Evolutionary conservation across 2,329 filamentous ascomycete species (phyloP), one percentile per base, ranked within the genome.

Genomic region (Emergomyces africanus): DNA sequence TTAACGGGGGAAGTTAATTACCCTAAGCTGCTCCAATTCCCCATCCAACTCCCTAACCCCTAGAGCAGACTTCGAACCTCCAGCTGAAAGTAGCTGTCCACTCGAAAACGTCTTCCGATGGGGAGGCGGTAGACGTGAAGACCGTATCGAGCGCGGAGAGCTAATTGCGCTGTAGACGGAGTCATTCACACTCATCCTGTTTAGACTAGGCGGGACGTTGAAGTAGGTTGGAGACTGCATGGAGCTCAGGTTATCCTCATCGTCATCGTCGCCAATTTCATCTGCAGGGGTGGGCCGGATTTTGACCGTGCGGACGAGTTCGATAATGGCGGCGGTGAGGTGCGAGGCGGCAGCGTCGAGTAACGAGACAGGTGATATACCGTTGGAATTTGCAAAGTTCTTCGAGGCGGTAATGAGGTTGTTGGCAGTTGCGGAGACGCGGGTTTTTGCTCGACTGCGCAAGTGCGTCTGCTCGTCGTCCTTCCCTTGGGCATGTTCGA

Each of bases 401-500:
- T 95, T 96, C 39, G 89, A 87, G 1, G 92, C 90, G 2, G 92
- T 97, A 67, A 97, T 96, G 60, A 99, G 79, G 68, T 92, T 94
- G 78, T 97, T 97, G 54, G 94, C 91, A 1, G 92, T 95, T 2
- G 87, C 87, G n/a, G 90, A 95, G 2, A 97, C 87, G 60, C 87
- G 86, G 55, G 83, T 81, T 73, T 89, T 95, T 61, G 95, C 80
- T 71, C 86, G 90, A 33, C 79, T 77, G 64, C 84, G 83, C 62
- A 86, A 78, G 63, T 83, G 81, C 42, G 75, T 71, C 33, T 78
- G 77, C 41, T 81, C 81, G 33, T 70, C 71, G 62, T 83, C 81
- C 41, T 74, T 72, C 14, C 81, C 77, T 53, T 82, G 79, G 57
- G 86, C 84, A 60, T 72, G 64, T 59, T 81, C 78, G 33, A 96